Evolutionary conservation across 1,284 basidiomycete genomes (phyloP).

Genomic region (Cutaneotrichosporon cavernicola): DNA sequence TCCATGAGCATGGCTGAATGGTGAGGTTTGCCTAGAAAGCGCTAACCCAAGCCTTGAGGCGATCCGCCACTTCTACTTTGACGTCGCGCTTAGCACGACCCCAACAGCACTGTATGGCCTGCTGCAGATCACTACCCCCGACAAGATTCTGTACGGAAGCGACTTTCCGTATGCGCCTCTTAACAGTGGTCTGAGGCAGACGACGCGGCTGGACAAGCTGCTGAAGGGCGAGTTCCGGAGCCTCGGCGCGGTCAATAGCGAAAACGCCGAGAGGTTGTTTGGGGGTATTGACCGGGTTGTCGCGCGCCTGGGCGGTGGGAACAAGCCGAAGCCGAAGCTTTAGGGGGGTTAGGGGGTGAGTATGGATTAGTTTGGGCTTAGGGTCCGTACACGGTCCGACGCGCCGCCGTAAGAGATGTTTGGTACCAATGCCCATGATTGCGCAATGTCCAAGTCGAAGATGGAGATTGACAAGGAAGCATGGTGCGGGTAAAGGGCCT

Average conservation of each 20-base stretch:
- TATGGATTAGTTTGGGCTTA: too few relatives aligned
- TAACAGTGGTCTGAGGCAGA: not conserved
- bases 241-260: not conserved
- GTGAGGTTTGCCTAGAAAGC: not conserved
- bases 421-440: too few relatives aligned
- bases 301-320: not conserved
- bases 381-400: too few relatives aligned
- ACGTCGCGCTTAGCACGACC: conserved; percentile 8
- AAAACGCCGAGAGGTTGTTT: not conserved
- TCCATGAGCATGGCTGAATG: not conserved
- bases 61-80: conserved; percentile 13
- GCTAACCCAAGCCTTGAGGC: not conserved
- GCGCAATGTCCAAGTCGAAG: too few relatives aligned
- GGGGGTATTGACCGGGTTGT: not conserved
- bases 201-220: conserved; percentile 10
- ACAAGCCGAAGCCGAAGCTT: not conserved
- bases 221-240: not conserved
- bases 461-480: too few relatives aligned
- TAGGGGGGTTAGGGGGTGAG: too few relatives aligned
- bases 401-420: too few relatives aligned
- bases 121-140: conserved; percentile 9
- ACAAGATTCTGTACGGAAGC: conserved; percentile 12
- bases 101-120: conserved; percentile 9
- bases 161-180: conserved; percentile 15
- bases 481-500: too few relatives aligned